Evolutionary conservation across 305 asterid genomes (phyloP), one percentile per base, ranked within the genome.

Genomic region (Nicotiana rustica): DNA sequence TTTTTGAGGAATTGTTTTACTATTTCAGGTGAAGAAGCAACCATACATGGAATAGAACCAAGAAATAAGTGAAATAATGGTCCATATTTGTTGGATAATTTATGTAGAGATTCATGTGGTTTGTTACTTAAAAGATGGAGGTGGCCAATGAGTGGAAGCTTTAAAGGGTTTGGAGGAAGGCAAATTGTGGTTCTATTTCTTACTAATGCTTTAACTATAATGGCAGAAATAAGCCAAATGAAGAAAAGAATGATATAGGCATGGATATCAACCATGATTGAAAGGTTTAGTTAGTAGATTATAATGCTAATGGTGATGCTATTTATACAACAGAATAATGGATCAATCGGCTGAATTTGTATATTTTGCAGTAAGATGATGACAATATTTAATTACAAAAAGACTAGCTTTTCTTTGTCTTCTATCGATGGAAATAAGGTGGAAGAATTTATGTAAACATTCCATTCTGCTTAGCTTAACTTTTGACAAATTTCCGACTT

Each of bases 21-120:
- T 59, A 77, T 85, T 71, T 92, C 97, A 1, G 97, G 87, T 0
- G 97, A 89, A 1, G 95, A 91, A 61, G 87, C 96, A 5, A 93
- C 94, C 41, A 93, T 38, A 83, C 91, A 87, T 25, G 95, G 94
- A 4, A 88, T 77, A 4, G 95, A 90, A 10, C 97, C 96, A 1
- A 93, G 90, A 78, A 52, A 79, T 12, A 93, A 14, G 85, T 87
- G 91, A 44, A 93, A 73, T 64, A 93, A 78, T 6, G 94, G 90
- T 59, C 96, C 97, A 41, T 87, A 79, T 10, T 82, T 85, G 14
- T 70, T 71, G 29, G 94, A 86, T 71, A 93, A 91, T 76, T 85
- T 89, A 83, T 91, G 89, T 67, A 93, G 88, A 83, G 93, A 89
- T 87, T 93, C 96, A 86, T 92, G 97, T 65, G 96, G 95, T 77